Conservation (phyloP, 352 stramenopile species). For the Globisporangium cederbergense region DNA sequence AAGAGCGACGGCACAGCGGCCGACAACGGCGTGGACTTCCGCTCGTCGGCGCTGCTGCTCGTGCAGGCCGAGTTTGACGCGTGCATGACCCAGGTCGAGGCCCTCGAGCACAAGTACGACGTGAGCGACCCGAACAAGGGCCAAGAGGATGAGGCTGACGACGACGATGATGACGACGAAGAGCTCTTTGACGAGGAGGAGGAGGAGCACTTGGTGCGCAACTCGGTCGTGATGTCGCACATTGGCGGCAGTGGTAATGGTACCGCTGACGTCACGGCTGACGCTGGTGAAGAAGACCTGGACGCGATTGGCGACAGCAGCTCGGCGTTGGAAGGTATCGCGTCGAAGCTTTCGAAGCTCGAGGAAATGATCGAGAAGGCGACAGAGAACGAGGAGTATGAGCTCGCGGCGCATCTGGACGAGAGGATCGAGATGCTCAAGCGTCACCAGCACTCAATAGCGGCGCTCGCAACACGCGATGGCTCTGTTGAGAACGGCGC, state of each 20-base stretch:
- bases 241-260: not conserved
- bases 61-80: conserved; percentile 78
- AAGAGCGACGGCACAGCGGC: conserved; percentile 59
- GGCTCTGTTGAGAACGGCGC: conserved; percentile 4
- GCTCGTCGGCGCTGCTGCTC: conserved; percentile 59
- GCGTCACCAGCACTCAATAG: conserved; percentile 39
- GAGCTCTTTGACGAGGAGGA: conserved; percentile 43
- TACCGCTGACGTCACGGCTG: conserved; percentile 5
- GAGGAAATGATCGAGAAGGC: conserved; percentile 69
- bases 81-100: conserved; percentile 54
- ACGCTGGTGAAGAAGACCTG: conserved; percentile 20
- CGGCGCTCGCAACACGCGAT: conserved; percentile 24
- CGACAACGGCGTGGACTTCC: conserved; percentile 61
- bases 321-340: conserved; percentile 49
- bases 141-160: conserved; percentile 43
- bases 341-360: conserved; percentile 51
- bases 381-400: conserved; percentile 81
- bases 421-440: conserved; percentile 68
- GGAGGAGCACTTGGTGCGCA: conserved; percentile 19
- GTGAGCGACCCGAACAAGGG: conserved; percentile 51
- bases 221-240: conserved; percentile 11
- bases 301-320: conserved; percentile 27
- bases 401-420: conserved; percentile 70
- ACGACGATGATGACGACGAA: conserved; percentile 47
- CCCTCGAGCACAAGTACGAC: conserved; percentile 71